Evolutionary conservation across 2,329 filamentous ascomycete genomes (phyloP).

Genomic region (Helotiales sp.): DNA sequence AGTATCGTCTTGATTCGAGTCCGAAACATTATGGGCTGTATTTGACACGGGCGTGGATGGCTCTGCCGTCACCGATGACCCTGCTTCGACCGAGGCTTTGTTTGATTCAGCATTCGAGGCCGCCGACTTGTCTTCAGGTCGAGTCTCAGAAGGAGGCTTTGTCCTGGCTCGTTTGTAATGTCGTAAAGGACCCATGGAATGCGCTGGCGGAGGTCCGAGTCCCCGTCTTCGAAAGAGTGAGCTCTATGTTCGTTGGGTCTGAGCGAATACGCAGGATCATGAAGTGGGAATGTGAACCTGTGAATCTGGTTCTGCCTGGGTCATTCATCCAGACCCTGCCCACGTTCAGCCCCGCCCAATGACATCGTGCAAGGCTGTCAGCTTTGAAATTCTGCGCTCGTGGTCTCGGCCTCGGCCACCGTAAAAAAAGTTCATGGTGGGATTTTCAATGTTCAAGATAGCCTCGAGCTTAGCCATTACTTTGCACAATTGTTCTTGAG

Average conservation of each 20-base stretch:
- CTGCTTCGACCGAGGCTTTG: constrained; percentile 2
- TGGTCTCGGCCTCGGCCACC: neutral
- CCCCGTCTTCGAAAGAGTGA: neutral
- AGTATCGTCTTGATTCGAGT: constrained; percentile 12
- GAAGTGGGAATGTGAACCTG: neutral
- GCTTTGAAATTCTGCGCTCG: neutral
- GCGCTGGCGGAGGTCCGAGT: constrained; percentile 2
- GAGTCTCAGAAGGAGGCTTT: constrained; percentile 23
- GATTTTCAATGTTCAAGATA: neutral
- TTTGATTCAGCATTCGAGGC: neutral
- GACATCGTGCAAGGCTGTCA: neutral
- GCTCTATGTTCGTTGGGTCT: neutral
- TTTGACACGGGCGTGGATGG: constrained; percentile 7
- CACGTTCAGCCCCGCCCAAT: neutral
- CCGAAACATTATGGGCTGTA: constrained; percentile 4
- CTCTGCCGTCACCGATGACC: constrained; percentile 8
- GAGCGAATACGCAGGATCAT: neutral
- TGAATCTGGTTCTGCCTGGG: neutral
- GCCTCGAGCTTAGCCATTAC: neutral
- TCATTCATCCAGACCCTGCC: neutral
- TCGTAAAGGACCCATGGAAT: constrained; percentile 31
- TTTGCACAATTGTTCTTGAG: neutral
- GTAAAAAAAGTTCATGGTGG: constrained; percentile 14
- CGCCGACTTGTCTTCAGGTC: constrained; percentile 21
- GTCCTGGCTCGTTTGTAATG: constrained; percentile 27